Conservation (phyloP, 2,329 filamentous ascomycete species). For the Diaporthe vexans region DNA sequence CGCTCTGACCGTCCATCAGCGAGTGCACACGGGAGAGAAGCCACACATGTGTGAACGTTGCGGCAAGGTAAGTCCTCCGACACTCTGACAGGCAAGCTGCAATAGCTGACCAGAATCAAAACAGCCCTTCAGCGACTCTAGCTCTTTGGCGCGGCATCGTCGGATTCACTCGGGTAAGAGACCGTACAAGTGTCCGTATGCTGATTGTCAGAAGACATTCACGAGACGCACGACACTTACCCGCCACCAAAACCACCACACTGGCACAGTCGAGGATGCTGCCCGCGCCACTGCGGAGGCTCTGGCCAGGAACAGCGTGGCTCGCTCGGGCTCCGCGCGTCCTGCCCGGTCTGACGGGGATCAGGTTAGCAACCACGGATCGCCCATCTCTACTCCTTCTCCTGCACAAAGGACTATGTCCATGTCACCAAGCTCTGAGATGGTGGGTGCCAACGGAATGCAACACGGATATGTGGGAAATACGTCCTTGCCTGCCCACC, state of each 20-base stretch:
- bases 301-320: slow-evolving; percentile 68
- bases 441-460: slow-evolving; percentile 78
- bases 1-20: slow-evolving; percentile 92
- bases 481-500: slow-evolving; percentile 84
- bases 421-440: slow-evolving; percentile 83
- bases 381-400: slow-evolving; percentile 84
- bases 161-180: slow-evolving; percentile 96
- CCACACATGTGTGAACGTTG: slow-evolving; percentile 98
- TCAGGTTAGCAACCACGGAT: slow-evolving; percentile 78
- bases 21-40: slow-evolving; percentile 98
- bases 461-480: slow-evolving; percentile 83
- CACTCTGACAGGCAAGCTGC: not conserved
- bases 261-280: slow-evolving; percentile 93
- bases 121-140: slow-evolving; percentile 96
- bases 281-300: slow-evolving; percentile 90
- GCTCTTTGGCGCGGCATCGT: slow-evolving; percentile 91
- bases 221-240: slow-evolving; percentile 95
- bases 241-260: slow-evolving; percentile 95
- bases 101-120: slow-evolving; percentile 43
- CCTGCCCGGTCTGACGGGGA: slow-evolving; percentile 78
- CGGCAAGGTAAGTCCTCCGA: slow-evolving; percentile 79
- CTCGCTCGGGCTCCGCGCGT: slow-evolving; percentile 54
- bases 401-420: slow-evolving; percentile 84
- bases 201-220: slow-evolving; percentile 98
- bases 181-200: slow-evolving; percentile 97